Evolutionary conservation across 768 basidiomycete genomes (phyloP), one percentile per base, ranked within the genome.

Genomic region (Rhodotorula taiwanensis): DNA sequence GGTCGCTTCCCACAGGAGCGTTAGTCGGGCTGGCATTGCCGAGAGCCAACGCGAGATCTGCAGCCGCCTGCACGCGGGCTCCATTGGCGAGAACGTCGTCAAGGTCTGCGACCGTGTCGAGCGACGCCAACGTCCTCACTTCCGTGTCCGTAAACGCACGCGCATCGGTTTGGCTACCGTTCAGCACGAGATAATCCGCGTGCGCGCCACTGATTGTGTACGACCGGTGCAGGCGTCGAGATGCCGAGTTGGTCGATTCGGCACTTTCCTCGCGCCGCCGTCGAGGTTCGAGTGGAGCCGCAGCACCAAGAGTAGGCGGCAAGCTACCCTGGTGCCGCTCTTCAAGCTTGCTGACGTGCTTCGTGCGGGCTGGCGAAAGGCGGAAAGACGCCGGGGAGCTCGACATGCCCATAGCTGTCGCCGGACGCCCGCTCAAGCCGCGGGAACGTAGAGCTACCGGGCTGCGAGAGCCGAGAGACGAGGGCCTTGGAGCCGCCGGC

Each of bases 101-200:
- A 27, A 50, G 4, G 0, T 36, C 47, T 0, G 58, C 53, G 25
- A 31, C 3, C n/a, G 64, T 48, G 27, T 52, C 42, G 28, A 65
- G 47, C 48, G 64, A 34, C 14, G 58, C 64, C 23, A 65, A 58
- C 2, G 18, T 28, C 21, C 58, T 43, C 11, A 65, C 36, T n/a
- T 65, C 64, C 28, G 60, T 58, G 10, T 31, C 28, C 36, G 58
- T 60, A 53, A 65, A 39, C 28, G 64, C 60, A n/a, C 25, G 50
- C 8, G 50, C 23, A 30, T 48, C 36, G 48, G 3, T 49, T 13
- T 45, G n/a, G 7, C 39, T 39, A 4, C 30, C 15, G 9, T 18
- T 45, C 20, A 25, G 2, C 4, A 47, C 33, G 1, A 48, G 53
- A 25, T 33, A 33, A 5, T 16, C 27, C 1, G 44, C 31, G 44